Conservation (phyloP, 23 red algal species). For the Pyropia haitanensis region DNA sequence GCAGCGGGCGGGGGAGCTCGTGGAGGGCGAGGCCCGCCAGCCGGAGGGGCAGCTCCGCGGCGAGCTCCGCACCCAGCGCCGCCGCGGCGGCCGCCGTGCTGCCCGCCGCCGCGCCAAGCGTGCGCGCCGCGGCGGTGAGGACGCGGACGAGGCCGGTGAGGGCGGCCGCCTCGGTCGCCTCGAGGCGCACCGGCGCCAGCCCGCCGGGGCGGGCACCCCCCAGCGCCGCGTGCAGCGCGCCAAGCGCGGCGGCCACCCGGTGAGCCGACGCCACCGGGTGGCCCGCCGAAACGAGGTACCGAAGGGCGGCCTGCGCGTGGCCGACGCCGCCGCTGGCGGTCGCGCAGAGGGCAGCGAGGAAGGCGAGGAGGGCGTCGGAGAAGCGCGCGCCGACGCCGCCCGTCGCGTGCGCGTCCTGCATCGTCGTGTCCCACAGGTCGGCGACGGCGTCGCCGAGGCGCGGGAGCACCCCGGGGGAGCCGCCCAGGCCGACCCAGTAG, state of each 20-base stretch:
- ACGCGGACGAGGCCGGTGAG: no score
- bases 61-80: no score
- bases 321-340: conserved; percentile 30
- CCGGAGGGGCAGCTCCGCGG: no score
- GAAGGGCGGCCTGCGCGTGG: conserved; percentile 36
- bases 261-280: conserved; percentile 49
- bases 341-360: conserved; percentile 18
- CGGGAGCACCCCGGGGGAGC: conserved; percentile 26
- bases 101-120: no score
- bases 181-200: no score
- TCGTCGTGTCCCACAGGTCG: conserved; percentile 46
- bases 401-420: conserved; percentile 37
- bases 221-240: conserved; percentile 13
- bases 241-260: conserved; percentile 21
- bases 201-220: no score
- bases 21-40: no score
- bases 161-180: no score
- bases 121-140: no score
- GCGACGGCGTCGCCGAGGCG: conserved; percentile 48
- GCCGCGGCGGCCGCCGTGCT: no score
- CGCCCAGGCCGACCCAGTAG: conserved; percentile 47
- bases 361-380: conserved; percentile 28
- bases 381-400: conserved; percentile 46
- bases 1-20: no score
- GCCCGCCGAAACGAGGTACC: conserved; percentile 30